These are phyloP conservation scores for Neltuma alba DNA, from an alignment of 306 rosid genomes.

Conservation along the genomic window DNA sequence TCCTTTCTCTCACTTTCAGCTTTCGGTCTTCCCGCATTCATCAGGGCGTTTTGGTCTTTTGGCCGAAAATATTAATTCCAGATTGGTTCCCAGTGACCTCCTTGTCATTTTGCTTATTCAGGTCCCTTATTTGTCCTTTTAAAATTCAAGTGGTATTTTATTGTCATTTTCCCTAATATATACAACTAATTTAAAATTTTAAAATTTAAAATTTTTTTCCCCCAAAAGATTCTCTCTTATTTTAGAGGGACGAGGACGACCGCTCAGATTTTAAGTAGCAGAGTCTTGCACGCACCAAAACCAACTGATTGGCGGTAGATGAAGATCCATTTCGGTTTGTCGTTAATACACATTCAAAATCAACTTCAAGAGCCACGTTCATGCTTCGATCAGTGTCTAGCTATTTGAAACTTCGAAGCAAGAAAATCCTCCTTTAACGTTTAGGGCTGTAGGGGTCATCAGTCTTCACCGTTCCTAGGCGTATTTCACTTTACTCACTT, in stretches of 20 bases:
- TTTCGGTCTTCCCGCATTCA: no score
- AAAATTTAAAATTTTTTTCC: no score
- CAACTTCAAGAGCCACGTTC: neutral
- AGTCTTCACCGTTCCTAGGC: neutral
- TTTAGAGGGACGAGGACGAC: neutral
- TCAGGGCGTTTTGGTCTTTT: no score
- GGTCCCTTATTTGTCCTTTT: no score
- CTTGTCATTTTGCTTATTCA: no score
- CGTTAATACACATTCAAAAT: neutral
- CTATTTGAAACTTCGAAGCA: conserved; percentile 32
- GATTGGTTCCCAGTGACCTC: no score
- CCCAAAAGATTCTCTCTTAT: no score
- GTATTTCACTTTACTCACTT: neutral
- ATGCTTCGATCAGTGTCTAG: neutral
- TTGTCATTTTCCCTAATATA: no score
- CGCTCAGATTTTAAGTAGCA: neutral
- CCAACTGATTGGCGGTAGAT: conserved; percentile 21
- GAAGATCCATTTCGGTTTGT: conserved; percentile 21
- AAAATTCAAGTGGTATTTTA: no score
- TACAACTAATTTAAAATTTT: no score
- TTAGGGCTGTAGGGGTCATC: neutral
- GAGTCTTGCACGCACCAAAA: conserved; percentile 26
- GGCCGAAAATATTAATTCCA: no score
- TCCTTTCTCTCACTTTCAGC: no score
- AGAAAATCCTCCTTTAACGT: neutral